Percentiles rank a stretch among this genome's conserved stretches.
Conservation (phyloP, 768 basidiomycete species). For the Exsudoporus frostii region DNA sequence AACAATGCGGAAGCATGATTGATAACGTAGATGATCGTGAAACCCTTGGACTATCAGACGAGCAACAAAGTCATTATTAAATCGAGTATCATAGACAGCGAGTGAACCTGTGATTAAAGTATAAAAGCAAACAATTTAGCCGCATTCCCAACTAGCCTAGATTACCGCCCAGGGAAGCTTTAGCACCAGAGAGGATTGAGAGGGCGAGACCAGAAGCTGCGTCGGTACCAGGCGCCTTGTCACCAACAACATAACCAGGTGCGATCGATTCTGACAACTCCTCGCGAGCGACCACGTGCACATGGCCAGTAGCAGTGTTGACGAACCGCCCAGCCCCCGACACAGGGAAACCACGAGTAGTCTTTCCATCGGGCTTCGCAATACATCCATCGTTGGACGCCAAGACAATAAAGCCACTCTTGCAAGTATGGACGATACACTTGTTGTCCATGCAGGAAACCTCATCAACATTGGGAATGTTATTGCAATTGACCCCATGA, state of each 20-base stretch:
- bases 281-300: no score
- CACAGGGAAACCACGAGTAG: neutral
- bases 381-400: conserved; percentile 14
- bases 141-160: neutral
- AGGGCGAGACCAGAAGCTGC: neutral
- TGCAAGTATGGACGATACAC: conserved; percentile 31
- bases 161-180: neutral
- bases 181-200: neutral
- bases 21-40: neutral
- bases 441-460: conserved; percentile 27
- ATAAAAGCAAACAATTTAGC: neutral
- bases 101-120: neutral
- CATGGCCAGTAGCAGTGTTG: no score
- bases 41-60: neutral
- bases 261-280: no score
- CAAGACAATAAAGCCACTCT: conserved; percentile 15
- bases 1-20: neutral
- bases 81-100: neutral
- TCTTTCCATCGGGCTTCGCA: neutral
- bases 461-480: conserved; percentile 26
- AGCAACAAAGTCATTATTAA: neutral
- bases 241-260: neutral
- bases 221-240: neutral
- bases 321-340: neutral
- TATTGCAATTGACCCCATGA: conserved; percentile 32